Conservation (phyloP, 768 basidiomycete species). For the Suillus weaverae region DNA sequence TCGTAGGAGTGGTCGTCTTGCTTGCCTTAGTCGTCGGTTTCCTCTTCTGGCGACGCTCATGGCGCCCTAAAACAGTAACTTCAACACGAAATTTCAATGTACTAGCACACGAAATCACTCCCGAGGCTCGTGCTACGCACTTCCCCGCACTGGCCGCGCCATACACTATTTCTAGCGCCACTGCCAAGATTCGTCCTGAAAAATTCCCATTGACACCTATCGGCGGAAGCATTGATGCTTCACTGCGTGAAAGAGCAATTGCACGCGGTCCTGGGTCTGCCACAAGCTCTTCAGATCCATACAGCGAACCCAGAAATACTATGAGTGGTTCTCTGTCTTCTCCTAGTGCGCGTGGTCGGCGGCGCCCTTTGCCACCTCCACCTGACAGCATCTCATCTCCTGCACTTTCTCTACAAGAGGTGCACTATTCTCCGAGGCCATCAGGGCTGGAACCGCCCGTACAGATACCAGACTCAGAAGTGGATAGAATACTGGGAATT, state of each 20-base stretch:
- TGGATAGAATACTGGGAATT: slow-evolving; percentile 9
- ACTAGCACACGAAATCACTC: slow-evolving; percentile 1
- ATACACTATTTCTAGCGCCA: background rate
- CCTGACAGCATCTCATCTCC: background rate
- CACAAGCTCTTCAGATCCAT: background rate
- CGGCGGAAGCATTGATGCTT: background rate
- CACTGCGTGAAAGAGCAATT: background rate
- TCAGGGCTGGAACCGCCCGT: background rate
- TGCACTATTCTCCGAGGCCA: background rate
- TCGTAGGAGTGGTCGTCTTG: slow-evolving; percentile 15
- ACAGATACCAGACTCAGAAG: slow-evolving; percentile 8
- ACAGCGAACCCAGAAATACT: background rate
- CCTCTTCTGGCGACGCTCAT: slow-evolving; percentile 6
- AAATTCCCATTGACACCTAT: slow-evolving; percentile 7
- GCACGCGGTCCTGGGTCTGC: background rate
- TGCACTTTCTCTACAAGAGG: background rate
- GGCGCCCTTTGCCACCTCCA: slow-evolving; percentile 2
- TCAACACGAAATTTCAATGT: background rate
- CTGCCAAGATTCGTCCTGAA: background rate
- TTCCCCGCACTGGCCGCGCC: slow-evolving; percentile 2
- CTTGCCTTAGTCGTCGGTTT: slow-evolving; percentile 8
- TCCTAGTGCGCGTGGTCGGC: background rate
- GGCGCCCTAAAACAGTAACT: background rate
- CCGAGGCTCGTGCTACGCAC: background rate
- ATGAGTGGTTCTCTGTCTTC: background rate